phyloP scores from a whole-genome alignment of 768 basidiomycete genomes.

The Pulveroboletus sp. region DNA sequence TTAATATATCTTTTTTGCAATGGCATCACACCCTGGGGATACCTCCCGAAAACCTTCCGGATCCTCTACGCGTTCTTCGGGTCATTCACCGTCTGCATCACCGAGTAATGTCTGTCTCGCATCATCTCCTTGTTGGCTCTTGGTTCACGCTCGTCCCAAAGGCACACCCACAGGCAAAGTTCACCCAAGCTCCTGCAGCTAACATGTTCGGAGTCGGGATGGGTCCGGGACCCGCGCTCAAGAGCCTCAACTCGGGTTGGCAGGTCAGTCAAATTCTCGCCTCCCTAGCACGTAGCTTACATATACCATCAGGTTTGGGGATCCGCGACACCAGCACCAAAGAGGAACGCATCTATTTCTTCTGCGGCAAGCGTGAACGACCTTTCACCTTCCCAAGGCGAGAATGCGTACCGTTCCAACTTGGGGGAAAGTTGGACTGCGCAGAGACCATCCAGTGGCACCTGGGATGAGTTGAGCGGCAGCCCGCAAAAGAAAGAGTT shows the following conservation, averaged over 20 bases:
- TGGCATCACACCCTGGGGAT: conserved; percentile 35
- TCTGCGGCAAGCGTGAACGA: conserved; percentile 53
- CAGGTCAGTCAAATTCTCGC: conserved; percentile 43
- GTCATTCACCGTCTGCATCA: conserved; percentile 58
- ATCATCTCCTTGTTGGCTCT: background rate
- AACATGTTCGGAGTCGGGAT: conserved; percentile 54
- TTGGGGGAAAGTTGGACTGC: conserved; percentile 49
- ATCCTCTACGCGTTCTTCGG: conserved; percentile 60
- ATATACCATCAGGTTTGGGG: conserved; percentile 51
- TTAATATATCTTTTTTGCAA: conserved; percentile 26
- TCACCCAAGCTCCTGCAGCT: conserved; percentile 36
- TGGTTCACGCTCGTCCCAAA: conserved; percentile 16
- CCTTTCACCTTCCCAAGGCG: conserved; percentile 40
- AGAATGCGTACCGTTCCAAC: conserved; percentile 43
- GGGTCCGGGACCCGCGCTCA: conserved; percentile 43
- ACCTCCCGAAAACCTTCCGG: conserved; percentile 64
- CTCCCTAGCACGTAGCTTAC: conserved; percentile 6
- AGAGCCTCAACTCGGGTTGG: conserved; percentile 59
- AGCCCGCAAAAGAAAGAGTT: conserved; percentile 46
- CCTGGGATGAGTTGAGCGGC: conserved; percentile 55
- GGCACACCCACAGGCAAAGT: conserved; percentile 44
- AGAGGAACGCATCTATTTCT: conserved; percentile 58
- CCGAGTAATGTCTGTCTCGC: conserved; percentile 48
- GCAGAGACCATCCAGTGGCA: conserved; percentile 46
- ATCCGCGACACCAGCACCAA: conserved; percentile 43